Evolutionary conservation across 345 rosid genomes (phyloP).

Genomic region (Gossypium raimondii): DNA sequence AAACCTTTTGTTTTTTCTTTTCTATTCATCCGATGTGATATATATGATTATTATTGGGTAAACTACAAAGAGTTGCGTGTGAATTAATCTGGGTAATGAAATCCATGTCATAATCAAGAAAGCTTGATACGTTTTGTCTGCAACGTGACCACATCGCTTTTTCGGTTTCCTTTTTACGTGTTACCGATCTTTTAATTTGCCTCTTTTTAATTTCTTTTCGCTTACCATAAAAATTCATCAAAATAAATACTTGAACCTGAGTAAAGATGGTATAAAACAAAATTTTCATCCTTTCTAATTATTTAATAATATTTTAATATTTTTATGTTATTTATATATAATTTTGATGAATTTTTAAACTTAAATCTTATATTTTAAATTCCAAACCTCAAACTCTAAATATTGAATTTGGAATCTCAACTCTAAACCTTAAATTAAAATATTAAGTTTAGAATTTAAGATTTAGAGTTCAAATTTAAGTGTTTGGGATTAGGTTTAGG

Average conservation of each 20-base stretch:
- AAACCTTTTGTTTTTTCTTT: background rate
- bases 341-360: too few species aligned
- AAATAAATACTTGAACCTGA: too few species aligned
- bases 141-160: constrained; percentile 4
- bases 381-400: too few species aligned
- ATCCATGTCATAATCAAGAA: constrained; percentile 3
- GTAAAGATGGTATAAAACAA: too few species aligned
- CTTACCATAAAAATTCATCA: too few species aligned
- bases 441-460: too few species aligned
- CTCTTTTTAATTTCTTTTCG: too few species aligned
- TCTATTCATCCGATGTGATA: background rate
- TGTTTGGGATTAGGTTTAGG: accelerated
- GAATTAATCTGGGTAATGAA: constrained; percentile 21
- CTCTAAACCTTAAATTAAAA: accelerated
- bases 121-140: constrained; percentile 19
- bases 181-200: background rate
- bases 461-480: too few species aligned
- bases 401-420: accelerated
- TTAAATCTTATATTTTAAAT: accelerated
- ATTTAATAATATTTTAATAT: too few species aligned
- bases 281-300: too few species aligned
- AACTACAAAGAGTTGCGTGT: constrained; percentile 18
- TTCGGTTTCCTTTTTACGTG: background rate
- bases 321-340: too few species aligned
- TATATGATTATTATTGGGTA: background rate